Evolutionary conservation across 345 rosid genomes (phyloP), one percentile per base, ranked within the genome.

Genomic region (Carallia brachiata): DNA sequence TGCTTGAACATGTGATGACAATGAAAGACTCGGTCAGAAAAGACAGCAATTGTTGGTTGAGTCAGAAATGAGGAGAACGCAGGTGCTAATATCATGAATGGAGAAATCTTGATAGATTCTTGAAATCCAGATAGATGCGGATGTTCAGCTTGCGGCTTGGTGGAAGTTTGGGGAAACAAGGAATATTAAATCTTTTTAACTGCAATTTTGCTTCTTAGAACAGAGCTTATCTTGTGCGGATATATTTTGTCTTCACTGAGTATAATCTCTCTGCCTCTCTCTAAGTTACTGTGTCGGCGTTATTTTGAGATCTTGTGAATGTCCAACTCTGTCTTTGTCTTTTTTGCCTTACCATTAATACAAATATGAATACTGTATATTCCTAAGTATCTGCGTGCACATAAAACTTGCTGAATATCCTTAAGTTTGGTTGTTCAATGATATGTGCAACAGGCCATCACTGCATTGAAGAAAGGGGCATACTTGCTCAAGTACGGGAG

Each of bases 401-500:
- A 63, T 68, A 66, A 63, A 72, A 72, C 72, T 36, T 52, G 80
- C 55, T 62, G 73, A 70, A 57, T 74, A 23, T 70, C 73, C 75
- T 52, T 47, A 74, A 70, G 39, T 67, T 69, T 31, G 73, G 60
- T 69, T 74, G 23, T 69, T 84, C 70, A 67, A 52, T 88, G 68
- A 75, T 83, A 67, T 79, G 83, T 75, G 30, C 40, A 37, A 75
- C 88, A 92, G 97, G 99, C 99, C 66, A 95, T 95, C 68, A 92
- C 93, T 72, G 97, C 99, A 72, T 73, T 95, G 62, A 95, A 92
- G 80, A 95, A 95, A 72, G 99, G 99, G 61, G 93, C 99, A 63
- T 90, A 66, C 86, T 83, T 95, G 84, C 93, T 95, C 4, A 95
- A 95, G 83, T 95, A 95, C 78, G 97, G 99, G 74, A 87, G 99